Base-by-base conservation (phyloP, 1,284 basidiomycete genomes). In the Tausonia pullulans region DNA sequence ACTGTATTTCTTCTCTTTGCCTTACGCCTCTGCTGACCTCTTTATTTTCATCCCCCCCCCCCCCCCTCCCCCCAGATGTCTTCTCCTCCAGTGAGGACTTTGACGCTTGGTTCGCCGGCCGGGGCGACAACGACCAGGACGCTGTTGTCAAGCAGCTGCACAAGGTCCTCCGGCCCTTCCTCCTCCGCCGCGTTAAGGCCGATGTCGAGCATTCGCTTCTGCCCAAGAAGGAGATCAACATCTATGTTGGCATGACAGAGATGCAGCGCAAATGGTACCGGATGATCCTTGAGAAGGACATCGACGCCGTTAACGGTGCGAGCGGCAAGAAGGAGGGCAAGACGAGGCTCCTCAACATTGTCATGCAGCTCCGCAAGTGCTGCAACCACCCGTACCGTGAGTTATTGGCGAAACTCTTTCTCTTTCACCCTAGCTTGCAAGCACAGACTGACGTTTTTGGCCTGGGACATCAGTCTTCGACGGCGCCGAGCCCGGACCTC, bases 211-310 rank as follows among this genome's bases (percentile, higher is more conserved):
- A 98, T 80, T 90, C 84, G 68, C 80, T 98, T 45, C 76, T 98
- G 68, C 95, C 96, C 2, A 98, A 98, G 79, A 98, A 98, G 81
- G 96, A 98, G 74, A 93, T 98, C 76, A 99, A 98, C 74, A 90
- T 98, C 64, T 99, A 98, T 69, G 90, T 99, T 66, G 95, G 95
- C 63, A 83, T 98, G 69, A 90, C 93, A 2, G 94, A 98, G 46
- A 95, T 99, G 93, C 96, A 99, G 76, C 81, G 92, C 56, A 97
- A 93, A 75, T 98, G 95, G 96, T 96, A 96, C 76, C 85, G 90
- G 52, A 91, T 87, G 49, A 88, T 98, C 4, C 78, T 99, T 63
- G 93, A 98, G 78, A 98, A 98, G 79, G 96, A 98, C 76, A 97
- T 98, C 65, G 96, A 98, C 73, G 95, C 95, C 9, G 96, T 98